Conservation (phyloP, 2,329 filamentous ascomycete genomes). For the Botrytis pseudocinerea region DNA sequence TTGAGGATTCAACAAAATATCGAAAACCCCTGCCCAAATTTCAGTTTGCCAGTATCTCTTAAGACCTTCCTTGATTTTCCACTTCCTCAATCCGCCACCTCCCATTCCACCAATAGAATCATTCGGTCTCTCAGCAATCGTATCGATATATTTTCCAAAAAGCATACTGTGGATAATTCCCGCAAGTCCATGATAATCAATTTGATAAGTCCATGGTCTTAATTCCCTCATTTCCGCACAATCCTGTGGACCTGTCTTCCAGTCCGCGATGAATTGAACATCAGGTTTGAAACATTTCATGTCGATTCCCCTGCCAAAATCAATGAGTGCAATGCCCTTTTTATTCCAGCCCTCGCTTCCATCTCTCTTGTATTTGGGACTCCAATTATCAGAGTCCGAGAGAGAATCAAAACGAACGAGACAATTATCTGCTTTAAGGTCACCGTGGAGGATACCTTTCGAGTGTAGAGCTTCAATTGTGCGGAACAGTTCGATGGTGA, state of each 20-base stretch:
- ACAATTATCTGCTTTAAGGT: conserved; percentile 94
- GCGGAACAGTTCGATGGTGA: conserved; percentile 85
- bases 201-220: conserved; percentile 94
- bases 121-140: conserved; percentile 49
- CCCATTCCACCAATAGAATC: conserved; percentile 48
- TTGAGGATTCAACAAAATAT: conserved; percentile 80
- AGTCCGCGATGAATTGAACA: conserved; percentile 91
- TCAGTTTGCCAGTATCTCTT: conserved; percentile 98
- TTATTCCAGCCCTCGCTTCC: conserved; percentile 76
- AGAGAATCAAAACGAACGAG: conserved; percentile 74
- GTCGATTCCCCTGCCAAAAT: conserved; percentile 93
- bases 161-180: conserved; percentile 85
- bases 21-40: conserved; percentile 82
- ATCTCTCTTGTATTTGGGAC: conserved; percentile 67
- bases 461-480: conserved; percentile 85
- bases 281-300: conserved; percentile 78
- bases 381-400: conserved; percentile 50
- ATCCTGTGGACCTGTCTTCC: conserved; percentile 84
- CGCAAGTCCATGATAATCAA: conserved; percentile 92
- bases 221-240: conserved; percentile 95
- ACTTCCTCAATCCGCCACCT: conserved; percentile 60
- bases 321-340: conserved; percentile 84
- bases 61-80: conserved; percentile 76
- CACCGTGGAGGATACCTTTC: conserved; percentile 81
- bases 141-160: conserved; percentile 95